phyloP scores from a whole-genome alignment of 139 green algal species.

The Prasinococcaceae sp. region DNA sequence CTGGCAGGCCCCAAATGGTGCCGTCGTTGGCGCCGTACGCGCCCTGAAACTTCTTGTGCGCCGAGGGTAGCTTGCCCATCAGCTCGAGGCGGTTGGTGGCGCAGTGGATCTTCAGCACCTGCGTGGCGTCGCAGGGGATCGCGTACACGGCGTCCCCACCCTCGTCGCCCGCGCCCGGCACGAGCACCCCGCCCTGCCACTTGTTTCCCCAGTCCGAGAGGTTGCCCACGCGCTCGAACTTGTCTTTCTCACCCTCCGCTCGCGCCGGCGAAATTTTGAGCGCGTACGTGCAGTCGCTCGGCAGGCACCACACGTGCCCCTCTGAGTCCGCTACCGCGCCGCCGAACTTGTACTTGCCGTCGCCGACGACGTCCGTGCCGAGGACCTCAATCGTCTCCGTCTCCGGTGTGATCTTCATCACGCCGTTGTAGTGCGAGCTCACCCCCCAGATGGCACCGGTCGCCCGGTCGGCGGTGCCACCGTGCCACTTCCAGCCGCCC shows the following conservation, averaged over 20 bases:
- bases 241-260: neutral
- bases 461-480: neutral
- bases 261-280: neutral
- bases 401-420: neutral
- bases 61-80: neutral
- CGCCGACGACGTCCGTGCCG: neutral
- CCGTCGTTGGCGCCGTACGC: neutral
- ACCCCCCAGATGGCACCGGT: neutral
- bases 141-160: neutral
- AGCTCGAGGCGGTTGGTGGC: neutral
- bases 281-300: neutral
- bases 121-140: neutral
- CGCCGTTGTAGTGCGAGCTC: neutral
- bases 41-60: neutral
- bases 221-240: neutral
- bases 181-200: neutral
- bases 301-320: neutral
- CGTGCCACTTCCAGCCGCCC: slow-evolving; percentile 5
- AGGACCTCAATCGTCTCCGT: neutral
- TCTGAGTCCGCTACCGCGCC: neutral
- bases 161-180: neutral
- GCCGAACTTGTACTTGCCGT: neutral
- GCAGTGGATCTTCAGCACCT: neutral
- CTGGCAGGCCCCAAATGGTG: neutral
- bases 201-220: neutral